These are phyloP conservation scores for Chiua virens DNA, from an alignment of 768 basidiomycete species.

Conservation along the genomic window DNA sequence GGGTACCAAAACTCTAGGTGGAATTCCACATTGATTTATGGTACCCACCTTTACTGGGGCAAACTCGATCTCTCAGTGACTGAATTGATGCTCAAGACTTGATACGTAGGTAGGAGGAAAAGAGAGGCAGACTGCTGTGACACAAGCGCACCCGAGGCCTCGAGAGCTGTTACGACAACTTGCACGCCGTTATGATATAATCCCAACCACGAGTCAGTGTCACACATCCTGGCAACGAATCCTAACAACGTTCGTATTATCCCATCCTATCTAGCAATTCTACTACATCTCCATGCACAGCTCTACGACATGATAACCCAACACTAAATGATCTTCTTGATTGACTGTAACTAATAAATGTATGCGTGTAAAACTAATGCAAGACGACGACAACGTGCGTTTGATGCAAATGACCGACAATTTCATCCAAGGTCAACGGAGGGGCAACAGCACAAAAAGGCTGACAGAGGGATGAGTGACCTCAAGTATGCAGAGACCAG, in stretches of 20 bases:
- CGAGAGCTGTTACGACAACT: too few relatives aligned
- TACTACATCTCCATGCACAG: conserved; percentile 2
- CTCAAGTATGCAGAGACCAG: neutral
- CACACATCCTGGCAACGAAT: too few relatives aligned
- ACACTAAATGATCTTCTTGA: conserved; percentile 12
- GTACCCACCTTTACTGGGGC: too few relatives aligned
- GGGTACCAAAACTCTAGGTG: too few relatives aligned
- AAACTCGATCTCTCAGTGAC: too few relatives aligned
- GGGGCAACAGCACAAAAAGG: neutral
- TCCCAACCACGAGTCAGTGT: too few relatives aligned
- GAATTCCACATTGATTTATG: too few relatives aligned
- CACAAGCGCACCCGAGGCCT: too few relatives aligned
- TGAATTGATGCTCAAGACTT: too few relatives aligned
- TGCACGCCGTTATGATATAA: too few relatives aligned
- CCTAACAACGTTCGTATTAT: neutral
- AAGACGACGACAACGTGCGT: conserved; percentile 7
- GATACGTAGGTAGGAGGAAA: too few relatives aligned
- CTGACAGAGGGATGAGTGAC: neutral
- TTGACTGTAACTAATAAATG: conserved; percentile 20
- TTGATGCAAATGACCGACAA: conserved; percentile 3
- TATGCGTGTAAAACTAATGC: conserved; percentile 17
- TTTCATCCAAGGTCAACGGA: neutral
- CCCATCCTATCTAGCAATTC: conserved; percentile 3
- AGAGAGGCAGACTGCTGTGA: too few relatives aligned
- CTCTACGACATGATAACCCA: conserved; percentile 11